phyloP scores from a whole-genome alignment of 176 grass and related monocot genomes.

The Bolboschoenus planiculmis region DNA sequence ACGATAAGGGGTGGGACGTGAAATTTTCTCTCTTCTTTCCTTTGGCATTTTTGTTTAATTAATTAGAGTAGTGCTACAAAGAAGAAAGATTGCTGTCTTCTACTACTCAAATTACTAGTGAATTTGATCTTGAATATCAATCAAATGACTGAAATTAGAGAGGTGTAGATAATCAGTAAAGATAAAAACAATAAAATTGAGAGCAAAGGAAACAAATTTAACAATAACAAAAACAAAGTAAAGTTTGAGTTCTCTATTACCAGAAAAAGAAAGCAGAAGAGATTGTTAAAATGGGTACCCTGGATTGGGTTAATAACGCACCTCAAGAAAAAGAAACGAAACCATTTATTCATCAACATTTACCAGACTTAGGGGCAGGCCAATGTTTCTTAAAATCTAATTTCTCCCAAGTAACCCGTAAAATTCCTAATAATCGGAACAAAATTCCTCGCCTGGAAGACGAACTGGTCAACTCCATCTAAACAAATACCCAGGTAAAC shows the following conservation, averaged over 20 bases:
- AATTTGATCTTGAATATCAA: conserved; percentile 14
- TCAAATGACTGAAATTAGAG: conserved; percentile 21
- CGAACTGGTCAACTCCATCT: background rate
- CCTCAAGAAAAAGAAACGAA: background rate
- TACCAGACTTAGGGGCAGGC: background rate
- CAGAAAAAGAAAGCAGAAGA: background rate
- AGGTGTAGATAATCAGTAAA: conserved; percentile 9
- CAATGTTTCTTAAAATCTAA: too few relatives aligned
- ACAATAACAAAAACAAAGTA: background rate
- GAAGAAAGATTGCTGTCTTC: conserved; percentile 6
- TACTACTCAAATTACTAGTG: conserved; percentile 1
- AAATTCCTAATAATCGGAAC: background rate
- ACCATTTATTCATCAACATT: background rate
- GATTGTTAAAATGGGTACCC: background rate
- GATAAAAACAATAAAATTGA: background rate
- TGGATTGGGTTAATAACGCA: background rate
- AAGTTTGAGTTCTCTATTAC: background rate
- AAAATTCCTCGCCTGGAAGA: background rate
- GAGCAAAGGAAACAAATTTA: background rate
- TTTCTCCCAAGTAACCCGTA: background rate
- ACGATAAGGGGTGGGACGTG: background rate
- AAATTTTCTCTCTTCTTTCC: conserved; percentile 21
- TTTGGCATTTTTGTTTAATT: conserved; percentile 15
- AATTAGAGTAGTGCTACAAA: background rate
- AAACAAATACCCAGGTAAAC: background rate